These are phyloP conservation scores for Acmispon strigosus DNA, from an alignment of 306 rosid genomes.

Conservation along the genomic window DNA sequence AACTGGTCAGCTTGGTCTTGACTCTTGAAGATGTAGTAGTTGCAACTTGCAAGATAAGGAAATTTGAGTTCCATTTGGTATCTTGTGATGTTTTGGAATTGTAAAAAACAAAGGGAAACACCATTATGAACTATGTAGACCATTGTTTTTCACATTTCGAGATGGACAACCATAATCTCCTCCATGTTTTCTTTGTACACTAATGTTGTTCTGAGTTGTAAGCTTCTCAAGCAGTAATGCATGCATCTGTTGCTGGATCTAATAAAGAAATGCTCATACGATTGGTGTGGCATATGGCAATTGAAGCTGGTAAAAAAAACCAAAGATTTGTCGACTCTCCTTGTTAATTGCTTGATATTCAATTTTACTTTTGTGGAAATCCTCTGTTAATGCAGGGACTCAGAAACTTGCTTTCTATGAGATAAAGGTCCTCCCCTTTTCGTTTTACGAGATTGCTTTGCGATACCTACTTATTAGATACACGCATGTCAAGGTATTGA, in stretches of 20 bases:
- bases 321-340: not conserved
- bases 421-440: not conserved
- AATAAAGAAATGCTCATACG: conserved; percentile 7
- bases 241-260: conserved; percentile 27
- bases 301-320: not conserved
- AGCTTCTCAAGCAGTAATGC: conserved; percentile 26
- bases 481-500: too few relatives aligned
- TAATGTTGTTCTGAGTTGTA: conserved; percentile 30
- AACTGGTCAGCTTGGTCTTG: conserved; percentile 28
- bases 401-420: not conserved
- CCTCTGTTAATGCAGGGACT: not conserved
- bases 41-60: conserved; percentile 27
- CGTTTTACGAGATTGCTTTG: not conserved
- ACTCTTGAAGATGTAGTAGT: conserved; percentile 20
- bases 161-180: conserved; percentile 32
- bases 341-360: not conserved
- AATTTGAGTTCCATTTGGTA: conserved; percentile 30
- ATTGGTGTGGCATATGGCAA: not conserved
- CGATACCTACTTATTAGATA: too few relatives aligned
- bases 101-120: conserved; percentile 30
- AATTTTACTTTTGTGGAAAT: not conserved
- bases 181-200: conserved; percentile 41
- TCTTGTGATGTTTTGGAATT: conserved; percentile 38
- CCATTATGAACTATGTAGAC: conserved; percentile 29
- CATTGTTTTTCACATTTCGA: conserved; percentile 32